Conservation (phyloP, 306 rosid species). For the Lotus japonicus region DNA sequence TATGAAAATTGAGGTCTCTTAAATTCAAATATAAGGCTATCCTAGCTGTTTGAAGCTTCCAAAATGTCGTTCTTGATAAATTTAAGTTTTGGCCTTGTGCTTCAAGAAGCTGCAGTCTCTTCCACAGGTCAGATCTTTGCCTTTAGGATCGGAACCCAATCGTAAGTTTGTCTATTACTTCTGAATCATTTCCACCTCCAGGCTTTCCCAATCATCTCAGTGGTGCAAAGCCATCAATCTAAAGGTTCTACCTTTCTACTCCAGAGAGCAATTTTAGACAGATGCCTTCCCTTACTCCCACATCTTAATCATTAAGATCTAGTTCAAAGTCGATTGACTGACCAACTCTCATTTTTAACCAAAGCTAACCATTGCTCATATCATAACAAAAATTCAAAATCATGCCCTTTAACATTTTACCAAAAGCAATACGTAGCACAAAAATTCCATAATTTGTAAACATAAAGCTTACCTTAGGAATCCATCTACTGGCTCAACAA, state of each 20-base stretch:
- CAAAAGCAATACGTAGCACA: neutral
- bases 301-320: neutral
- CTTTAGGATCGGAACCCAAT: neutral
- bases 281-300: neutral
- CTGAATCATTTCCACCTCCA: neutral
- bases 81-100: too few relatives aligned
- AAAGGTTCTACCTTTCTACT: neutral
- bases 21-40: too few relatives aligned
- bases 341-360: neutral
- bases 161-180: neutral
- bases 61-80: too few relatives aligned
- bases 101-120: too few relatives aligned
- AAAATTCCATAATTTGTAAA: neutral
- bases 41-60: too few relatives aligned
- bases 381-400: neutral
- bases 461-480: slow-evolving; percentile 50
- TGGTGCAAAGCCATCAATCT: neutral
- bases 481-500: slow-evolving; percentile 90
- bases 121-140: too few relatives aligned
- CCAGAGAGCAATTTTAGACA: neutral
- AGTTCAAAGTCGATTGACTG: neutral
- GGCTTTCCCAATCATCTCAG: neutral
- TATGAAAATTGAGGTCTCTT: too few relatives aligned
- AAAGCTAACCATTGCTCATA: neutral
- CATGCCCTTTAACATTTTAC: slow-evolving; percentile 3